Percentiles rank a stretch among this genome's conserved stretches.
Conservation (phyloP, 2,329 filamentous ascomycete genomes). For the Venturia asperata region DNA sequence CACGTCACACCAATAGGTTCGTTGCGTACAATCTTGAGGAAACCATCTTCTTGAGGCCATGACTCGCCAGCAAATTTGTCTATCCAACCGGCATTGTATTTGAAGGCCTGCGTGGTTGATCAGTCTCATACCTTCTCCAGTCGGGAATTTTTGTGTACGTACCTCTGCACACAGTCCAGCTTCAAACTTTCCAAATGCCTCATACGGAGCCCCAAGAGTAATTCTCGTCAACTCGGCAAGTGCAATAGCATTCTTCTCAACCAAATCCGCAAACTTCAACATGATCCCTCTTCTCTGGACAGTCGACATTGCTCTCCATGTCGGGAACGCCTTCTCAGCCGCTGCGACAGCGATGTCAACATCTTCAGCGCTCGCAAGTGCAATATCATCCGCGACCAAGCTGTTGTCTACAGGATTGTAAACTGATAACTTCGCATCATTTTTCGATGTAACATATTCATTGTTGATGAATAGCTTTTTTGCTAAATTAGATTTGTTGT, state of each 20-base stretch:
- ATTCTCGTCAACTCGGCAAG: constrained; percentile 35
- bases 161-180: constrained; percentile 33
- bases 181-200: constrained; percentile 41
- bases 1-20: constrained; percentile 39
- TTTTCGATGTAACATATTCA: constrained; percentile 34
- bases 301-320: constrained; percentile 32
- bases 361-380: constrained; percentile 39
- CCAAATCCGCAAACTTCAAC: constrained; percentile 30
- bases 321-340: constrained; percentile 43
- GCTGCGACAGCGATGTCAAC: constrained; percentile 44
- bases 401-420: constrained; percentile 45
- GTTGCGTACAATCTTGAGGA: constrained; percentile 37
- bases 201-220: constrained; percentile 42
- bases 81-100: constrained; percentile 35
- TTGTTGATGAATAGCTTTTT: constrained; percentile 36
- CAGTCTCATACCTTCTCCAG: neutral
- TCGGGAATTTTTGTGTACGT: neutral
- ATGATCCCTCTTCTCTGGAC: constrained; percentile 28
- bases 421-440: constrained; percentile 41
- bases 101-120: constrained; percentile 27
- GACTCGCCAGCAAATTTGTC: constrained; percentile 36
- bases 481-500: constrained; percentile 32
- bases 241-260: constrained; percentile 25
- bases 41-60: constrained; percentile 41
- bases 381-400: constrained; percentile 44